Percentiles rank a stretch among this genome's conserved stretches.
phyloP scores from a whole-genome alignment of 2,329 filamentous ascomycete genomes.

The Gyromitra esculenta region DNA sequence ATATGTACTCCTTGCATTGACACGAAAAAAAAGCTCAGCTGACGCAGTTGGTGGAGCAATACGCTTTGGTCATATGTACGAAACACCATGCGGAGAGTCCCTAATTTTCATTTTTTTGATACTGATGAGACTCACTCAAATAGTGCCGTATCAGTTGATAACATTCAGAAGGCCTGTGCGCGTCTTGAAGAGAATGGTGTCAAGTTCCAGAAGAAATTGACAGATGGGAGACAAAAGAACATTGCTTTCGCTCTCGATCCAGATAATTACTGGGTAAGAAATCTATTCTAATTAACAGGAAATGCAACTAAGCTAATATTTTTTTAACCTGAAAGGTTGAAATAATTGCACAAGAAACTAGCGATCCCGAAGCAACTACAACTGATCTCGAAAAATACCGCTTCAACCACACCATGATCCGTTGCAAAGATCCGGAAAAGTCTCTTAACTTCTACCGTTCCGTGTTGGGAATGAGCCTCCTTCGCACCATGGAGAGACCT shows the following conservation, averaged over 20 bases:
- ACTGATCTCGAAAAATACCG: constrained; percentile 81
- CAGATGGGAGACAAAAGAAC: constrained; percentile 83
- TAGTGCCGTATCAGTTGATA: constrained; percentile 63
- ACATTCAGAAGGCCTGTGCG: constrained; percentile 81
- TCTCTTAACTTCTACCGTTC: constrained; percentile 85
- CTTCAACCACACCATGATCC: constrained; percentile 92
- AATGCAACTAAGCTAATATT: constrained; percentile 1
- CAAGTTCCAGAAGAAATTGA: constrained; percentile 92
- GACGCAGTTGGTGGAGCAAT: constrained; percentile 32
- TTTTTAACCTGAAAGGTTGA: constrained; percentile 68
- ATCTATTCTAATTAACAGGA: constrained; percentile 56
- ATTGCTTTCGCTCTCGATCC: constrained; percentile 93
- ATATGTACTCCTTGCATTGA: constrained; percentile 51
- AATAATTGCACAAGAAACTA: constrained; percentile 76
- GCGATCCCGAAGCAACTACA: constrained; percentile 73
- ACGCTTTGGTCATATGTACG: constrained; percentile 58
- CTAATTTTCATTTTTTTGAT: neutral
- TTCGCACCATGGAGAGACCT: constrained; percentile 76
- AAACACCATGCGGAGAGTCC: neutral
- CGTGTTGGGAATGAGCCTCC: constrained; percentile 84
- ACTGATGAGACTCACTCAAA: constrained; percentile 11
- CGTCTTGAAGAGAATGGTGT: constrained; percentile 90
- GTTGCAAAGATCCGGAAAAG: constrained; percentile 82
- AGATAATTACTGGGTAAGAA: constrained; percentile 77
- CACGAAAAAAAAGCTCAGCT: constrained; percentile 31